Base-by-base conservation (phyloP, 192 early-diverging fungal species). In the Backusella parvicylindrica region DNA sequence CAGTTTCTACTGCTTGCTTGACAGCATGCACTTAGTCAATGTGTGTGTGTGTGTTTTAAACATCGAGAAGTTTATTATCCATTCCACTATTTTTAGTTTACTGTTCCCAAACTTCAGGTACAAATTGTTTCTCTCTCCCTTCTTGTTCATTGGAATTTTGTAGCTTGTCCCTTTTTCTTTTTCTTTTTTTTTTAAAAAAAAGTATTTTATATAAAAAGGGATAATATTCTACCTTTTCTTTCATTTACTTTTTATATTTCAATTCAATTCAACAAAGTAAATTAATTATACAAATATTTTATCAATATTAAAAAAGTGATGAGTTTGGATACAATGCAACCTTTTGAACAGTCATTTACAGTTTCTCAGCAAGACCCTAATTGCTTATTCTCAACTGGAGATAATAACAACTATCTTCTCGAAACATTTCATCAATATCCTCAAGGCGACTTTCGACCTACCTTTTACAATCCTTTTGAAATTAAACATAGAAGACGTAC, bases 381-480 rank as follows among this genome's bases (percentile, higher is more conserved):
- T 47, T 68, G 66, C n/a, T 23, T 68, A 8, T 68, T 68, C n/a
- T n/a, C 64, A 9, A 21, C 36, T 68, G 37, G 15, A 16, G 68
- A 70, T 31, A 28, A 13, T 13, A 41, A 70, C 23, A 73, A 65
- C 11, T 65, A 65, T 28, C 63, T 73, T 65, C 37, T 73, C 37
- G 72, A 73, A 38, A 63, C 63, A 26, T 73, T 73, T 66, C 63
- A 73, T 11, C 72, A 73, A 64, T 73, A 64, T 26, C 72, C 72
- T 43, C 72, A 73, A 31, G 74, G 79, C n/a, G 91, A 93, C 70
- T 89, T 92, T 68, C 84, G 88, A 70, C 89, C 87, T 8, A 91
- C 89, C 16, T 92, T 94, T 77, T 94, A 92, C 74, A 91, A 94
- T 65, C 92, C 92, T 1, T 90, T 90, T 76, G 90, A 92, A 33